Base-by-base conservation (phyloP, 2,329 filamentous ascomycete species). In the Colletotrichum melonis region DNA sequence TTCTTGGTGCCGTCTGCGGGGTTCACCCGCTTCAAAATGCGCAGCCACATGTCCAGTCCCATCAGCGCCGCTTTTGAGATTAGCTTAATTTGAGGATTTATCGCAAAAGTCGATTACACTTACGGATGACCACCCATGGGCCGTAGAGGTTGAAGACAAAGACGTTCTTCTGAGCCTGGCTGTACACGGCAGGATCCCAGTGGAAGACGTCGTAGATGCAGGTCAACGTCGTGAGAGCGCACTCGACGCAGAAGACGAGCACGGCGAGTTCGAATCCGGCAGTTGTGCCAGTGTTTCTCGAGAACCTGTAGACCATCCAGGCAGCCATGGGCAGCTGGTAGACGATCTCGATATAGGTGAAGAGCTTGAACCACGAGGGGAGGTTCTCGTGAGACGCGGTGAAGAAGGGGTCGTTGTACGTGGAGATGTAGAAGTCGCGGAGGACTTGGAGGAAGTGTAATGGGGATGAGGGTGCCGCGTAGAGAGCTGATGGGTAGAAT, bases 381-480 rank as follows among this genome's bases (percentile, higher is more conserved):
- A 82, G 78, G 14, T 78, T 54, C 2, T 76, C 78, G 11, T 80
- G 79, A 46, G 83, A 77, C 38, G 81, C 77, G 52, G 81, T 79
- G 78, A 88, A 86, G 81, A 89, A 88, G 8, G 88, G 88, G 79
- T 91, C 89, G 69, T 88, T 87, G 76, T 87, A 87, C 12, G 81
- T 81, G 46, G 79, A 73, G 56, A 87, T 79, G 80, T 90, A 90
- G 76, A 82, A 84, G 4, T 80, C 72, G 71, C 87, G 86, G 70
- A 90, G 78, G 46, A 80, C 69, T 74, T 84, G 79, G 58, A 90
- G 81, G 75, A 85, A 82, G 78, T 88, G 85, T 7, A 90, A 80
- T 0, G 88, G 88, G 0, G 84, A 79, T 5, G 79, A 81, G 1
- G 83, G 77, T 0, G 82, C 72, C 3, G 80, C 77, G 80, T 85